Conservation (phyloP, 2,329 filamentous ascomycete genomes). For the Ophiostoma quercus region DNA sequence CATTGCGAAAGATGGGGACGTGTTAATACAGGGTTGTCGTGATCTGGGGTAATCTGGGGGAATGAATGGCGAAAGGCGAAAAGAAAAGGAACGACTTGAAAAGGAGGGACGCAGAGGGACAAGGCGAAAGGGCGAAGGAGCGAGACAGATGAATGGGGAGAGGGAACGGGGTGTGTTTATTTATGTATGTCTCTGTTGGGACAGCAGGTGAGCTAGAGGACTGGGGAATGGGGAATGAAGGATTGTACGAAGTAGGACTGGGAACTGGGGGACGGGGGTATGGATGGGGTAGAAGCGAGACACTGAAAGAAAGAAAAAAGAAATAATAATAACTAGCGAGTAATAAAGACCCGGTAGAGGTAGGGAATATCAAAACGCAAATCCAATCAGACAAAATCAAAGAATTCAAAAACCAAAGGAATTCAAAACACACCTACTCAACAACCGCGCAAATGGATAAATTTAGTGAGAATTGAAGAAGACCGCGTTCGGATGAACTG, state of each 20-base stretch:
- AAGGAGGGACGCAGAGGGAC: background rate
- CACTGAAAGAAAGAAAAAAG: background rate
- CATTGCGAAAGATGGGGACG: slow-evolving; percentile 15
- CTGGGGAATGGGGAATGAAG: slow-evolving; percentile 13
- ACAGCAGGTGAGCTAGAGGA: background rate
- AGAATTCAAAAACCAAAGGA: background rate
- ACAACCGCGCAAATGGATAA: background rate
- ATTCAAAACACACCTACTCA: background rate
- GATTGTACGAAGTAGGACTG: background rate
- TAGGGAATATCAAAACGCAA: background rate
- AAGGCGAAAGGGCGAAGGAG: background rate
- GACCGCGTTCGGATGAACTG: background rate
- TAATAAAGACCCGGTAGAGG: background rate
- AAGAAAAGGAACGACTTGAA: background rate
- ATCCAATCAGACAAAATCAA: background rate
- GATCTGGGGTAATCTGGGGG: background rate
- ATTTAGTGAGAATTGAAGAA: background rate
- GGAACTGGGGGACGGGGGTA: background rate
- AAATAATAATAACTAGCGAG: background rate
- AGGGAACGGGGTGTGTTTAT: slow-evolving; percentile 18
- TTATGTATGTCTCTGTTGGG: slow-evolving; percentile 18
- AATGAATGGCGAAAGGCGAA: background rate
- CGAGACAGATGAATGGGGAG: background rate
- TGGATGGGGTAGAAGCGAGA: background rate
- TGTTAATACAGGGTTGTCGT: background rate